Base-by-base conservation (phyloP, 352 stramenopile species). In the Sclerospora graminicola region DNA sequence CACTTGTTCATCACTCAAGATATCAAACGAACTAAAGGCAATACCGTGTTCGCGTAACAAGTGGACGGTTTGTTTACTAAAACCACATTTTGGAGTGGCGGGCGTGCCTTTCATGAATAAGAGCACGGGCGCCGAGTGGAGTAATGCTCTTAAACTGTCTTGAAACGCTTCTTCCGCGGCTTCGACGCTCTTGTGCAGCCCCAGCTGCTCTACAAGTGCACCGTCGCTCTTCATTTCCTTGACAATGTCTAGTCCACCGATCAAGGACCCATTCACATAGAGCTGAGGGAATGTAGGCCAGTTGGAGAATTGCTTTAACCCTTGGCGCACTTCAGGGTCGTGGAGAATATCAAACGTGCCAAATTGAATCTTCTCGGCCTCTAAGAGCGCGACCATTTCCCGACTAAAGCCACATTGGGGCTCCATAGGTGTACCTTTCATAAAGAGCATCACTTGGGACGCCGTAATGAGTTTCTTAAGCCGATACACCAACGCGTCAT, bases 231-330 rank as follows among this genome's bases (percentile, higher is more conserved):
- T 84, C 78, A 98, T 96, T 64, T 99, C 95, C 57, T 95, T 96
- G 26, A 98, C 51, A 52, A 99, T 97, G 61, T 99, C 96, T 21
- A 98, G 71, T 0, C 96, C 96, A 34, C 96, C 96, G 7, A 99
- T 54, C 21, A 99, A 77, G 52, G 96, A 67, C 32, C 95, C 95
- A 45, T 98, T 94, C n/a, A 98, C 89, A 65, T 99, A 99, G 7
- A 99, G 66, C 57, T 98, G 93, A 9, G 96, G 96, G 71, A 87
- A 99, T n/a, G 95, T 99, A 8, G 95, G 94, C 96, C 95, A 99
- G 70, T 98, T 95, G 30, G 69, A 94, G 48, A 94, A 98, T 45
- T 87, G 67, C 69, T 99, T 99, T 11, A 99, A 70, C 1, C 89
- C 94, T 63, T 98, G 82, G 35, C 95, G 89, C 32, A 82, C 77